A percentile compares a stretch with the other conserved stretches of the same genome.
Evolutionary conservation across 306 rosid species (phyloP).

Genomic region (Citrullus colocynthis): DNA sequence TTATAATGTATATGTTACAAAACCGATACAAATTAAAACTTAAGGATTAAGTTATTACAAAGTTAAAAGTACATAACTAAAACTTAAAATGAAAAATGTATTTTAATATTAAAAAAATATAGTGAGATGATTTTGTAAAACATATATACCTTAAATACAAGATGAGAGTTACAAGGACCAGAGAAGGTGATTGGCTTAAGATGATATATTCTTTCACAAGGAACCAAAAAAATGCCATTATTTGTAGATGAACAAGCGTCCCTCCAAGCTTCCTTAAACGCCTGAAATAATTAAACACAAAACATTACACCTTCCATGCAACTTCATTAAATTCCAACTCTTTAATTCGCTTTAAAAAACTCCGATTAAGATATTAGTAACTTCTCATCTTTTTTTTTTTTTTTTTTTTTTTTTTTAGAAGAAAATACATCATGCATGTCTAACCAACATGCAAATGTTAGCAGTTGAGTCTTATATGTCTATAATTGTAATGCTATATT

Average conservation of each 20-base stretch:
- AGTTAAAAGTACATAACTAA: too few species aligned
- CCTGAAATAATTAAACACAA: constrained; percentile 18
- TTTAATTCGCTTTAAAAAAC: not conserved
- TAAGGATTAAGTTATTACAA: too few species aligned
- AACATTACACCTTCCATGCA: not conserved
- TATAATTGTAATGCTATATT: too few species aligned
- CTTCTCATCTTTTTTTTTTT: too few species aligned
- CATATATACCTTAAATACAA: constrained; percentile 26
- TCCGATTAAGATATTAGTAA: not conserved
- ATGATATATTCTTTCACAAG: constrained; percentile 22
- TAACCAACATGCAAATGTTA: too few species aligned
- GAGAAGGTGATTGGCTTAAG: constrained; percentile 55
- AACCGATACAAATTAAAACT: too few species aligned
- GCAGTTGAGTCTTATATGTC: too few species aligned
- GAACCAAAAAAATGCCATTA: constrained; percentile 33
- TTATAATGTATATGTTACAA: too few species aligned
- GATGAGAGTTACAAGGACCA: constrained; percentile 53
- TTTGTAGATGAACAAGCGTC: constrained; percentile 45
- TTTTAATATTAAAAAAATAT: not conserved
- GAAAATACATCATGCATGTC: too few species aligned
- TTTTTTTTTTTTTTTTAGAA: too few species aligned
- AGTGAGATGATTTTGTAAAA: not conserved
- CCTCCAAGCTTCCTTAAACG: constrained; percentile 54
- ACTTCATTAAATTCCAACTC: too few species aligned
- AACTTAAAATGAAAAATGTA: too few species aligned